phyloP scores from a whole-genome alignment of 2,329 filamentous ascomycete species.

The Harringtonia lauricola region DNA sequence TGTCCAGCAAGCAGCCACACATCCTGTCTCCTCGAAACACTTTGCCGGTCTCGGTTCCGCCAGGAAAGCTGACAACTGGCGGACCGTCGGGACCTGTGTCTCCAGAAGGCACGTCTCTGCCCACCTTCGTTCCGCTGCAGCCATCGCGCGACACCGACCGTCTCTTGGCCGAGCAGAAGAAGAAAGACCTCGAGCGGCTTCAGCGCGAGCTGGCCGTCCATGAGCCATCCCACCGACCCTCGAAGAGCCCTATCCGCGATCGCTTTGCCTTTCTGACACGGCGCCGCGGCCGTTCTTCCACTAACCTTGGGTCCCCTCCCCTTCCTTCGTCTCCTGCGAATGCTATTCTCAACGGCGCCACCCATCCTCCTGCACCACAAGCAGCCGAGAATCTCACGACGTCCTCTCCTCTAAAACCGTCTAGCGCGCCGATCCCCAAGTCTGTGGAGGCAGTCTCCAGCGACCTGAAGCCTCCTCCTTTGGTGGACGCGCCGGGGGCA shows the following conservation, averaged over 20 bases:
- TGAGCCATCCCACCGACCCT: conserved; percentile 13
- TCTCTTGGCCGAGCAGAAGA: conserved; percentile 37
- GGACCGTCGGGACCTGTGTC: too few species aligned
- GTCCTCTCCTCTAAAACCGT: too few species aligned
- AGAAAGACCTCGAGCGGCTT: conserved; percentile 33
- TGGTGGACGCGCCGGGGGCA: not conserved
- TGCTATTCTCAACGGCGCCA: too few species aligned
- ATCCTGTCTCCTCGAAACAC: too few species aligned
- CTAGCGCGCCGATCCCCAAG: too few species aligned
- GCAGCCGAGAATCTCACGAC: too few species aligned
- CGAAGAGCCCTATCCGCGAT: conserved; percentile 32
- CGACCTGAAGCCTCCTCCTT: not conserved
- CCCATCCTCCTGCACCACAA: too few species aligned
- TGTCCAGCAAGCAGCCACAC: too few species aligned
- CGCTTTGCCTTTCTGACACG: conserved; percentile 32
- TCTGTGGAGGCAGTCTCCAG: too few species aligned
- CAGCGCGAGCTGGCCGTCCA: conserved; percentile 29
- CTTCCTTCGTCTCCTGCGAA: not conserved
- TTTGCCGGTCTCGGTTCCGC: too few species aligned
- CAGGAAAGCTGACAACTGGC: too few species aligned
- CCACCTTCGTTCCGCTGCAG: conserved; percentile 27
- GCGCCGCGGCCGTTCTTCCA: not conserved
- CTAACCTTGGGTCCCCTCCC: too few species aligned
- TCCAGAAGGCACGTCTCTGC: conserved; percentile 9
- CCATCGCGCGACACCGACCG: conserved; percentile 35